These are phyloP conservation scores for Huntiella omanensis DNA, from an alignment of 2,329 filamentous ascomycete species.

Conservation along the genomic window DNA sequence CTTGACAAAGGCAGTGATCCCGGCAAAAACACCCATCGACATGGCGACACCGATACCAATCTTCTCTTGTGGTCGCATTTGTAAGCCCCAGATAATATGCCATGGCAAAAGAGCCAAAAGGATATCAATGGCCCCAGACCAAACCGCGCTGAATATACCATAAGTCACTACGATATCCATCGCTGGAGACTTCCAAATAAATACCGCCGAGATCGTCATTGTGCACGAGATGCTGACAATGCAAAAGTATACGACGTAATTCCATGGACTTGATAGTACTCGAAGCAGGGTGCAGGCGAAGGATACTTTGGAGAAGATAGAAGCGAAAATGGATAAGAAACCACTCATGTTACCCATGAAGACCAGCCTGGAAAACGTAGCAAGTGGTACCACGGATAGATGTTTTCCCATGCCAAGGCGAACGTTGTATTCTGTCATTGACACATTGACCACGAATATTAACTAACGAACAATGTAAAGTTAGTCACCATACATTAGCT, in stretches of 20 bases:
- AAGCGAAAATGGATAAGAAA: conserved; percentile 15
- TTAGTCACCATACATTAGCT: neutral
- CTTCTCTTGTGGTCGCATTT: conserved; percentile 23
- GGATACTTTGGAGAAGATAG: conserved; percentile 17
- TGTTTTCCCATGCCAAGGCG: conserved; percentile 12
- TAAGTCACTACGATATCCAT: conserved; percentile 7
- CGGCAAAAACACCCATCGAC: conserved; percentile 24
- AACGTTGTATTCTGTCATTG: conserved; percentile 8
- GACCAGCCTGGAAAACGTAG: neutral
- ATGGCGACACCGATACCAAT: conserved; percentile 23
- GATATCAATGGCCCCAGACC: conserved; percentile 22
- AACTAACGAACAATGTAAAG: neutral
- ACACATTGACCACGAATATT: conserved; percentile 11
- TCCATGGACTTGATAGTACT: conserved; percentile 13
- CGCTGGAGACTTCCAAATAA: conserved; percentile 12
- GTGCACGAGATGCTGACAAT: conserved; percentile 15
- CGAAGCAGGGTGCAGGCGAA: conserved; percentile 17
- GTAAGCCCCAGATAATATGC: conserved; percentile 22
- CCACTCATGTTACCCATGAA: conserved; percentile 13
- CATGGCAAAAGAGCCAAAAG: conserved; percentile 22
- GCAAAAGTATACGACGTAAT: conserved; percentile 14
- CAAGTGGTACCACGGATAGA: conserved; percentile 9
- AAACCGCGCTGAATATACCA: conserved; percentile 14
- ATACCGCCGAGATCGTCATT: conserved; percentile 13
- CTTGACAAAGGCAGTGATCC: conserved; percentile 18